A percentile compares a stretch with the other conserved stretches of the same genome.
phyloP scores from a whole-genome alignment of 2,329 filamentous ascomycete genomes.

The Ambrosiella cleistominuta region DNA sequence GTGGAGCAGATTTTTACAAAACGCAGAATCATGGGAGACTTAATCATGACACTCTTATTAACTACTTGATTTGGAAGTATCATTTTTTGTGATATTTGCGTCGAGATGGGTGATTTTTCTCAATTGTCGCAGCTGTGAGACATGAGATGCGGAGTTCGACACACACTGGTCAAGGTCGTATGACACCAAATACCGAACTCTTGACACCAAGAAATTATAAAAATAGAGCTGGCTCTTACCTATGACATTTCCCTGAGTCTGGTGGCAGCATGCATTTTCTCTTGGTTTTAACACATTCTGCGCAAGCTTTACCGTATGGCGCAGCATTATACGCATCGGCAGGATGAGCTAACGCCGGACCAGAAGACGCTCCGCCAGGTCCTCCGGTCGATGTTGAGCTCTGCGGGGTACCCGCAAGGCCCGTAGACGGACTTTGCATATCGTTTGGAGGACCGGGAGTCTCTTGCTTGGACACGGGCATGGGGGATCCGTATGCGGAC shows the following conservation, averaged over 20 bases:
- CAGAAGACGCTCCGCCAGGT: neutral
- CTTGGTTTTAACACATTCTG: conserved; percentile 26
- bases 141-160: too few species aligned
- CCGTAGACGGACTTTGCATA: too few species aligned
- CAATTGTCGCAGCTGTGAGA: too few species aligned
- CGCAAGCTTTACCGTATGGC: conserved; percentile 25
- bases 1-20: neutral
- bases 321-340: conserved; percentile 16
- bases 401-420: too few species aligned
- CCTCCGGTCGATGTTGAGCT: neutral
- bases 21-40: too few species aligned
- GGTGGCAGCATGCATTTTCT: conserved; percentile 26
- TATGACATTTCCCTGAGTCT: conserved; percentile 20
- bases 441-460: neutral
- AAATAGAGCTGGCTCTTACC: conserved; percentile 15
- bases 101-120: too few species aligned
- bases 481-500: neutral
- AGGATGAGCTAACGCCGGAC: neutral
- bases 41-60: too few species aligned
- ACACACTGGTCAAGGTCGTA: too few species aligned
- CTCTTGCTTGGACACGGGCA: neutral
- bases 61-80: too few species aligned
- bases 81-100: too few species aligned
- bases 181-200: too few species aligned
- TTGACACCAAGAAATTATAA: too few species aligned